A percentile compares a stretch with the other conserved stretches of the same genome.
Conservation (phyloP, 345 rosid genomes). For the Chamaenerion angustifolium region DNA sequence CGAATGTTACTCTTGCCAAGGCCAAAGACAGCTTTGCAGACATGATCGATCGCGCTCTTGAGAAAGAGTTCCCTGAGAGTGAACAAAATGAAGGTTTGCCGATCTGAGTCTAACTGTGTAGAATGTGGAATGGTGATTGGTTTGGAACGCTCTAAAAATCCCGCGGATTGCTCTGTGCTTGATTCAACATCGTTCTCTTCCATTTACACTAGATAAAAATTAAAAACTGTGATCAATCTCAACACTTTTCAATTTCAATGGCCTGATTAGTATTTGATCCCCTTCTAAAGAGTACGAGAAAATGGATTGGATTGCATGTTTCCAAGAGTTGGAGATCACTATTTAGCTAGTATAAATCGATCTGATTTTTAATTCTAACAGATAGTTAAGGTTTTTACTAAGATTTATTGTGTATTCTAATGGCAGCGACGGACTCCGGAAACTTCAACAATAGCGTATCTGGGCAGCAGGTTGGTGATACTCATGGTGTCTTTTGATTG, state of each 20-base stretch:
- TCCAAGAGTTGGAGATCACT: too few species aligned
- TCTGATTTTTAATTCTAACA: background rate
- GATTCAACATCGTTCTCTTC: too few species aligned
- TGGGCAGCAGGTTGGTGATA: constrained; percentile 59
- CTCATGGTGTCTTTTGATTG: background rate
- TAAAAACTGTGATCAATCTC: too few species aligned
- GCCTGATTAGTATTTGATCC: too few species aligned
- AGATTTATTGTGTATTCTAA: background rate
- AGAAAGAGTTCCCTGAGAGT: constrained; percentile 76
- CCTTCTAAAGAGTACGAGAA: too few species aligned
- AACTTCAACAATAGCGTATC: constrained; percentile 84
- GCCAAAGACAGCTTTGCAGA: constrained; percentile 71
- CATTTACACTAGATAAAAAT: too few species aligned
- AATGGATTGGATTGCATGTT: too few species aligned
- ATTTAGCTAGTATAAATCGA: background rate
- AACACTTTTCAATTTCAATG: too few species aligned
- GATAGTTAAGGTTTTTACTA: background rate
- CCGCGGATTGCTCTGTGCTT: too few species aligned
- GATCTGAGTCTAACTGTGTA: constrained; percentile 23
- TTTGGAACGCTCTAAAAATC: background rate
- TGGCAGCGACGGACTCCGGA: constrained; percentile 64
- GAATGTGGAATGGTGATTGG: constrained; percentile 1
- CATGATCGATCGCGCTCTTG: constrained; percentile 80
- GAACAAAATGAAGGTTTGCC: constrained; percentile 59
- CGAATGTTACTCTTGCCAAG: constrained; percentile 29